Conservation (phyloP, 139 green algal genomes). For the Tetraselmis chui region DNA sequence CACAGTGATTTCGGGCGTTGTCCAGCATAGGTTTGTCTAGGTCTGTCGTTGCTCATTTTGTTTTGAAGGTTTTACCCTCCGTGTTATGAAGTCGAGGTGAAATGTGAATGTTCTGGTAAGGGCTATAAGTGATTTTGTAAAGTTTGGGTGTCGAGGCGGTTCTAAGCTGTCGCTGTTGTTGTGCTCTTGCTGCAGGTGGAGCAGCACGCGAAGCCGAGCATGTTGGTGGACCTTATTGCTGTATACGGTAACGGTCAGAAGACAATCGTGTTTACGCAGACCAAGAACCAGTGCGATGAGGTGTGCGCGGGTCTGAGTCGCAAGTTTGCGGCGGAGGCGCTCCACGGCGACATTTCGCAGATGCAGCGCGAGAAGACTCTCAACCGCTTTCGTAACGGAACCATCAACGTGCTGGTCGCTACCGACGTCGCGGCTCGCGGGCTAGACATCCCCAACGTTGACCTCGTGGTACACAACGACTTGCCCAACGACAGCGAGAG, state of each 20-base stretch:
- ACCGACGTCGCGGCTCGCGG: conserved; percentile 55
- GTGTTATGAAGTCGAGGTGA: no score
- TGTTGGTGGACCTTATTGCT: conserved; percentile 83
- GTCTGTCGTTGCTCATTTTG: no score
- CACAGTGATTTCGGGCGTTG: no score
- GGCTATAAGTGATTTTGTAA: no score
- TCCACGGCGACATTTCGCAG: conserved; percentile 61
- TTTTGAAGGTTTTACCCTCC: no score
- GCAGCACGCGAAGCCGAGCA: conserved; percentile 32
- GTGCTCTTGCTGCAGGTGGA: no score
- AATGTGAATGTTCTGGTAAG: conserved; percentile 7
- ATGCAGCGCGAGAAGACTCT: conserved; percentile 34
- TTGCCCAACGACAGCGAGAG: conserved; percentile 48
- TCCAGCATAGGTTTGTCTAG: no score
- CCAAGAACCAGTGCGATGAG: conserved; percentile 89
- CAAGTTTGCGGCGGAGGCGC: conserved; percentile 47
- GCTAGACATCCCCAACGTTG: conserved; percentile 51
- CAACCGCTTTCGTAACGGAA: conserved; percentile 17
- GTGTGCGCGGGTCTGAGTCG: conserved; percentile 57
- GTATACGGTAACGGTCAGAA: conserved; percentile 46
- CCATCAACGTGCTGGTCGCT: conserved; percentile 47
- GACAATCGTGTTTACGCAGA: conserved; percentile 94
- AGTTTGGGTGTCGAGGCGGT: no score
- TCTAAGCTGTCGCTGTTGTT: no score
- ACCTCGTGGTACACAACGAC: conserved; percentile 61